Evolutionary conservation across 306 rosid genomes (phyloP), one percentile per base, ranked within the genome.

Genomic region (Cicer pinnatifidum): DNA sequence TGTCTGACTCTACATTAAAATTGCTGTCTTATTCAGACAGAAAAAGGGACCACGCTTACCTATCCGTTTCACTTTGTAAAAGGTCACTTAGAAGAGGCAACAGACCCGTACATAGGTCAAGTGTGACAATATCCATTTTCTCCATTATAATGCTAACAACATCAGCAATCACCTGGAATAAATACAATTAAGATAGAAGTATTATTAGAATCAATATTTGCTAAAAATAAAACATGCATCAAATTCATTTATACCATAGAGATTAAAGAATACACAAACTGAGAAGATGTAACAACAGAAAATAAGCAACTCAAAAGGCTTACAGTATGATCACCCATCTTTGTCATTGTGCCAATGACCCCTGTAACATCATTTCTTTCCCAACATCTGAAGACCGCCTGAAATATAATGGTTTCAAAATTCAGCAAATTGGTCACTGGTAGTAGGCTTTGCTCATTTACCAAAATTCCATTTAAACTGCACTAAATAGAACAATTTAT

Each of bases 241-340:
- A 23, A 58, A 72, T 44, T 73, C 33, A 43, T 78, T 1, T 44
- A 66, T 60, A 78, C 44, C 61, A 67, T 12, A n/a, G 41, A 67
- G 35, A 28, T 28, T 28, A 40, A 48, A 63, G 60, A 46, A 72
- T 43, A 28, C 8, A 19, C 16, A 63, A 67, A 52, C 51, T 16
- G 23, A 46, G 64, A 20, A 35, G 53, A 23, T 12, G 39, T 13
- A 69, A 38, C 38, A 33, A 74, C 71, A 47, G 33, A 68, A 66
- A 70, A 43, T 54, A 69, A 73, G 67, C 40, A 56, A 65, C 57
- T 48, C 52, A 68, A 74, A 35, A 72, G 79, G 81, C 96, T 89
- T 77, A 94, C 99, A 69, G 96, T 88, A 72, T 90, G 88, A 80
- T 94, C 99, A 57, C 87, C 89, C 95, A 94, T 94, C 89, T 94